A percentile compares a stretch with the other conserved stretches of the same genome.
Conservation (phyloP, 352 stramenopile genomes). For the Pythium sp. region DNA sequence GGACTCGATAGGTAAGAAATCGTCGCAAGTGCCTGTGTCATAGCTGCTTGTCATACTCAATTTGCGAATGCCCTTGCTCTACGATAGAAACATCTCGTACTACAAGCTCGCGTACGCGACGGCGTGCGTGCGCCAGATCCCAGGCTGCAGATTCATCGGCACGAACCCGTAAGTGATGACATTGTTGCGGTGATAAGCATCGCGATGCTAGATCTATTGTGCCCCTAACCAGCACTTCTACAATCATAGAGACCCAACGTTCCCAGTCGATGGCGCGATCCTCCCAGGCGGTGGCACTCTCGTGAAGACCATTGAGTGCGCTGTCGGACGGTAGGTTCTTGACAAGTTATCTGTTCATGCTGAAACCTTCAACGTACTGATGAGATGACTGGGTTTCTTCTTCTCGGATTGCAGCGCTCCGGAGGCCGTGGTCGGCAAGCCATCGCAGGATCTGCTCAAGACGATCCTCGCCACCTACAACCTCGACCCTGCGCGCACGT, state of each 20-base stretch:
- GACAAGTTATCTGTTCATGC: background rate
- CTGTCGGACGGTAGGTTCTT: slow-evolving; percentile 55
- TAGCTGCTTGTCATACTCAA: background rate
- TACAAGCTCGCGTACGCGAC: slow-evolving; percentile 87
- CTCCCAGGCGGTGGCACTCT: slow-evolving; percentile 69
- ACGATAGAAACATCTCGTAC: slow-evolving; percentile 64
- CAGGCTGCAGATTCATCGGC: slow-evolving; percentile 74
- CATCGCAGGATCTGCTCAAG: slow-evolving; percentile 78
- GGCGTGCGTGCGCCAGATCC: slow-evolving; percentile 64
- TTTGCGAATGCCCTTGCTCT: background rate
- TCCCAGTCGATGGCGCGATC: slow-evolving; percentile 69
- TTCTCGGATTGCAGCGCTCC: slow-evolving; percentile 38
- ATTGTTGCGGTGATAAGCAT: no score
- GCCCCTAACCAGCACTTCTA: background rate
- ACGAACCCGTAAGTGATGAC: slow-evolving; percentile 66
- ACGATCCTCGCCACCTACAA: slow-evolving; percentile 76
- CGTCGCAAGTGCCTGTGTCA: background rate
- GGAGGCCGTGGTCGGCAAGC: slow-evolving; percentile 78
- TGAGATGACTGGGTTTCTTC: background rate
- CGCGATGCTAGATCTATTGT: background rate
- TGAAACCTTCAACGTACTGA: background rate
- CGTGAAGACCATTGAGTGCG: slow-evolving; percentile 65
- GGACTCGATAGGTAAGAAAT: slow-evolving; percentile 62
- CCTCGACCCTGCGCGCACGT: slow-evolving; percentile 65
- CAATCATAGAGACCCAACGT: slow-evolving; percentile 58